Evolutionary conservation across 2,329 filamentous ascomycete species (phyloP), one percentile per base, ranked within the genome.

Genomic region (Claviceps monticola): DNA sequence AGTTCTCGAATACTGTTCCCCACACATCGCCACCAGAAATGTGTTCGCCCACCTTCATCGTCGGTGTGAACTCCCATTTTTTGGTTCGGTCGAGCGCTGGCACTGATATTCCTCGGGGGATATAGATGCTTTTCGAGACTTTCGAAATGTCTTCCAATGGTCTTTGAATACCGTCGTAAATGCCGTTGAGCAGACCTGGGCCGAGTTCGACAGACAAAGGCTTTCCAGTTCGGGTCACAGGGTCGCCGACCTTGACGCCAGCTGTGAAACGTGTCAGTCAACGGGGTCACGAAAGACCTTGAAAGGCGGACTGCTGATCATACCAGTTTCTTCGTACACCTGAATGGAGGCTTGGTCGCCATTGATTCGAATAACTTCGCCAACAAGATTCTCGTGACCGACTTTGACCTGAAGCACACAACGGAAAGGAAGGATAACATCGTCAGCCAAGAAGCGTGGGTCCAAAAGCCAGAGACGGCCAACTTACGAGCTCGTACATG

Each of bases 251-350:
- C 60, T 82, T 95, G 60, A 98, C 85, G 73, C 93, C 93, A 68
- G 91, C 93, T 90, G 60, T 19, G n/a, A 21, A 36, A 36, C 2
- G 8, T 44, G 14, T 49, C 36, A 53, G 42, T 46, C 36, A 23
- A 34, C 26, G 48, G 41, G 42, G 29, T 39, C 39, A 56, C 46
- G 56, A 13, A 46, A 19, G n/a, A 23, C 44, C 26, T 19, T 14
- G 26, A 2, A 14, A 16, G 21, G 26, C 17, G n/a, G 19, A 29
- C 3, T 13, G 14, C 14, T 6, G 23, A 14, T 47, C 78, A 56
- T 78, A 94, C 89, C 88, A 61, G 93, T 98, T 74, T 98, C 93
- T 71, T 98, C 93, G 75, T 98, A 98, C 59, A 98, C 93, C 74
- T 98, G 93, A 61, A 98, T 94, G 48, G 90, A 95, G 61, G 89